Conservation (phyloP, 257 asterid species). For the Lycium barbarum region DNA sequence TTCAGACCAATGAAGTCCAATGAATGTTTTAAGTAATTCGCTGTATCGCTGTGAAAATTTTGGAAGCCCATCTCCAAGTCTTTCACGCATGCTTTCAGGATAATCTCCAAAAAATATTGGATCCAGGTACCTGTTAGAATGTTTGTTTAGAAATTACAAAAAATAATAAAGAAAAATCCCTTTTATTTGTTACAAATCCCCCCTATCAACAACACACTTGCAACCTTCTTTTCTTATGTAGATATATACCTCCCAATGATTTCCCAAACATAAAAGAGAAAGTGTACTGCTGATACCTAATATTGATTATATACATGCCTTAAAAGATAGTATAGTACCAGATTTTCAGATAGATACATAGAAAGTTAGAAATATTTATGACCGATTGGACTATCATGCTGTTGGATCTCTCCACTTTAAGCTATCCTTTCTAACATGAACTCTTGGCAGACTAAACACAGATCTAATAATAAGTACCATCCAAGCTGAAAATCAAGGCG, state of each 20-base stretch:
- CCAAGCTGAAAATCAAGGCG: slow-evolving; percentile 69
- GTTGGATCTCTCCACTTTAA: not conserved
- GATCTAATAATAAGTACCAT: slow-evolving; percentile 43
- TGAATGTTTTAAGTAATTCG: slow-evolving; percentile 51
- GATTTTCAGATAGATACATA: not conserved
- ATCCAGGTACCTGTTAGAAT: slow-evolving; percentile 55
- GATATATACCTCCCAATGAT: not conserved
- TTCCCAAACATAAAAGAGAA: slow-evolving; percentile 17
- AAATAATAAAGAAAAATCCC: not conserved
- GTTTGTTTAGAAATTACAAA: not conserved
- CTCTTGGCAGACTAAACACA: not conserved
- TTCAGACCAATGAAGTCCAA: slow-evolving; percentile 63
- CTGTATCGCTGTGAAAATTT: slow-evolving; percentile 51
- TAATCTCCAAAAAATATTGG: slow-evolving; percentile 58
- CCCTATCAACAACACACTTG: not conserved
- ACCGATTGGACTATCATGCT: not conserved
- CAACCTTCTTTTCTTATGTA: not conserved
- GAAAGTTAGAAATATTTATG: slow-evolving; percentile 7
- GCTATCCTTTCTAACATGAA: not conserved
- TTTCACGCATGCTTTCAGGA: slow-evolving; percentile 57
- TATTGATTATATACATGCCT: slow-evolving; percentile 1
- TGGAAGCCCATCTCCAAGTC: slow-evolving; percentile 58
- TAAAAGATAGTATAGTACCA: not conserved
- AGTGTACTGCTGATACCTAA: not conserved
- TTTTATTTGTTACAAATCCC: not conserved